Conservation (phyloP, 176 grass and related monocot genomes). For the Musa troglodytarum region DNA sequence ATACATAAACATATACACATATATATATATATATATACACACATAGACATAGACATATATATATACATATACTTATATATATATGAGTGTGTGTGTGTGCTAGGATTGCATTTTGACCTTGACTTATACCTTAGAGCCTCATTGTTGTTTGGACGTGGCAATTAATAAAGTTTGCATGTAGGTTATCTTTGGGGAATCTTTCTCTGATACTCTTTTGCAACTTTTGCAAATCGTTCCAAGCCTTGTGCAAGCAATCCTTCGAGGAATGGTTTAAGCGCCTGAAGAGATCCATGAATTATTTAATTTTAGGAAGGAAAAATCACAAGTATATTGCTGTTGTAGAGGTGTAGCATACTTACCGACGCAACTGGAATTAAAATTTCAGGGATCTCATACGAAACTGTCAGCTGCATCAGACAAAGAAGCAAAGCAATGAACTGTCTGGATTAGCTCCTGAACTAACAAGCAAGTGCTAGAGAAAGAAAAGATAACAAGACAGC, state of each 20-base stretch:
- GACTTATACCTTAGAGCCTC: background rate
- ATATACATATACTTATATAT: too few relatives aligned
- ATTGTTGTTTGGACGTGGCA: background rate
- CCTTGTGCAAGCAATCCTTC: conserved; percentile 70
- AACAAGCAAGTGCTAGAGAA: background rate
- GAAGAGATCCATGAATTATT: conserved; percentile 8
- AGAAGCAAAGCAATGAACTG: background rate
- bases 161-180: background rate
- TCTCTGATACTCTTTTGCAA: conserved; percentile 48
- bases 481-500: background rate
- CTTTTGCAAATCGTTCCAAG: conserved; percentile 47
- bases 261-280: conserved; percentile 88
- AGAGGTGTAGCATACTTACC: conserved; percentile 31
- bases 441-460: background rate
- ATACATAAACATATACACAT: too few relatives aligned
- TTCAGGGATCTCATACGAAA: conserved; percentile 85
- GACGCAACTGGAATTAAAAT: conserved; percentile 76
- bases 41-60: too few relatives aligned
- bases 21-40: too few relatives aligned
- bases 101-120: too few relatives aligned
- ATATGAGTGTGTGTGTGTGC: too few relatives aligned
- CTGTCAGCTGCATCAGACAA: conserved; percentile 51
- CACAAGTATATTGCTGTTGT: background rate
- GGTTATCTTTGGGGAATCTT: conserved; percentile 42
- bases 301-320: background rate